These are phyloP conservation scores for Auricularia sp. DNA, from an alignment of 768 basidiomycete genomes.

Conservation along the genomic window DNA sequence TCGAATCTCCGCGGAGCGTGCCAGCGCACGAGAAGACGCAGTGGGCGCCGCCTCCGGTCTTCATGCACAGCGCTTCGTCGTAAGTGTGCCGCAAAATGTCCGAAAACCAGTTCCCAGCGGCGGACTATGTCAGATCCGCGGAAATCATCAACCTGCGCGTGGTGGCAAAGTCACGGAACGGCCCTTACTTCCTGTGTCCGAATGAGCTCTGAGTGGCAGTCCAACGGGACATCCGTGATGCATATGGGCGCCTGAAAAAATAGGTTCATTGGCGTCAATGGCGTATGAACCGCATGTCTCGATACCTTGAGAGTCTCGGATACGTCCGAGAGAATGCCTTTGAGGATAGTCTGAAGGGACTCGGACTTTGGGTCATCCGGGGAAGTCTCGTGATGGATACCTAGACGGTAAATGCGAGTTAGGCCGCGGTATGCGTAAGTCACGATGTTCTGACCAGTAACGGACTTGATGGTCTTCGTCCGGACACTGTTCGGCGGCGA, in stretches of 20 bases:
- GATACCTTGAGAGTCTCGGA: constrained; percentile 13
- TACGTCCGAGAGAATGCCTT: background rate
- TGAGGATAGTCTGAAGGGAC: background rate
- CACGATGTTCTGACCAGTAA: constrained; percentile 38
- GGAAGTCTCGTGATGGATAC: background rate
- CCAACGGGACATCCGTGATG: constrained; percentile 52
- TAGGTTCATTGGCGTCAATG: background rate
- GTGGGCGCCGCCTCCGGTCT: constrained; percentile 57
- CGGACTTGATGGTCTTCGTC: constrained; percentile 46
- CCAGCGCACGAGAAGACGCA: constrained; percentile 77
- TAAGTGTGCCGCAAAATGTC: constrained; percentile 79
- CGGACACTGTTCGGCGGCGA: constrained; percentile 55
- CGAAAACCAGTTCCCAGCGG: constrained; percentile 72
- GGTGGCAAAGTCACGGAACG: background rate
- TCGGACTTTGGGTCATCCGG: constrained; percentile 3
- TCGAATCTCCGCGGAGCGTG: constrained; percentile 74
- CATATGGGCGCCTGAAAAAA: constrained; percentile 63
- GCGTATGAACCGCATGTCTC: background rate
- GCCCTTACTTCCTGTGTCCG: constrained; percentile 55
- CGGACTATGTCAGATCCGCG: constrained; percentile 34
- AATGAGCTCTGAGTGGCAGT: constrained; percentile 66
- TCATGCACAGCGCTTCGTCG: constrained; percentile 53
- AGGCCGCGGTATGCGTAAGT: background rate
- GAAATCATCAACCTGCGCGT: background rate
- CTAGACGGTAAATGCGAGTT: background rate